Conservation (phyloP, 441 rosid species). For the Eutrema salsugineum region DNA sequence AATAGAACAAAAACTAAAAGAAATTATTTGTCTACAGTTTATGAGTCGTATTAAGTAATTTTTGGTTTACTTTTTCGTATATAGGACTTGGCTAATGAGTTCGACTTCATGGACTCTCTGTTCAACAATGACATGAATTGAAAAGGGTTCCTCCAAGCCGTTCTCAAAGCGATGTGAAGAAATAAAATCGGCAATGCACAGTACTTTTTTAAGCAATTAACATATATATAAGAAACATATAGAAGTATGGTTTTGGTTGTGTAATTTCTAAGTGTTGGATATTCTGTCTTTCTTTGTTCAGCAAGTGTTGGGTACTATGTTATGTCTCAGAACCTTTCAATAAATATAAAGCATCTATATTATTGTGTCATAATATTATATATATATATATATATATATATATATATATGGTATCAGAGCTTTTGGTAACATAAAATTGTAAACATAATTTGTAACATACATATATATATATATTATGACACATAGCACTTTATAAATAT, state of each 20-base stretch:
- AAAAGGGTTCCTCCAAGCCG: constrained; percentile 9
- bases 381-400: neutral
- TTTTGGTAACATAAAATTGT: no score
- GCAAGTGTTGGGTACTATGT: neutral
- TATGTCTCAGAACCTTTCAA: neutral
- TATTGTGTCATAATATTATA: neutral
- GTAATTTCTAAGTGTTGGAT: constrained; percentile 5
- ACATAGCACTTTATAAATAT: no score
- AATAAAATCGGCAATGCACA: neutral
- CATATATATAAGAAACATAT: neutral
- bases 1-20: neutral
- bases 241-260: neutral
- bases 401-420: no score
- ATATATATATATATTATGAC: no score
- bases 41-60: neutral
- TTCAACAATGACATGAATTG: constrained; percentile 22
- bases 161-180: neutral
- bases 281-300: neutral
- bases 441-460: no score
- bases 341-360: neutral
- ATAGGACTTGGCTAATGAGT: constrained; percentile 45
- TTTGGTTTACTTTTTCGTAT: neutral
- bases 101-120: constrained; percentile 35
- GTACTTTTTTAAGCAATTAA: neutral
- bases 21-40: neutral